Evolutionary conservation across 352 stramenopile species (phyloP), one percentile per base, ranked within the genome.

Genomic region (Globisporangium cystogenes): DNA sequence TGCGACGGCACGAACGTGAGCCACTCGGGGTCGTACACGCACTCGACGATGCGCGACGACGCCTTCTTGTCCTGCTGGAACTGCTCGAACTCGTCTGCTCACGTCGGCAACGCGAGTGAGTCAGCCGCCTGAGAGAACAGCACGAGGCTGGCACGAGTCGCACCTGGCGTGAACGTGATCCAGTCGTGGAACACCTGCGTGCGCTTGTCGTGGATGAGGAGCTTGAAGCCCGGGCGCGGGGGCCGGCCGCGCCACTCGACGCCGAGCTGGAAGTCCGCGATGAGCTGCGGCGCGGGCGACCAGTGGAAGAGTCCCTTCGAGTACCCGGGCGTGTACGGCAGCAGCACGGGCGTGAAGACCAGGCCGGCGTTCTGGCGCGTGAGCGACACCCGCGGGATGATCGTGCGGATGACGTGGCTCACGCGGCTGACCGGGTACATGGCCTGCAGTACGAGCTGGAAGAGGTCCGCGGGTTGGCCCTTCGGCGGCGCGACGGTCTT

Each of bases 141-240:
- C 23, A 20, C n/a, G n/a, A n/a, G n/a, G n/a, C n/a, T n/a, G n/a
- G n/a, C n/a, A n/a, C n/a, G n/a, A n/a, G n/a, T n/a, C n/a, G 14
- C 66, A 90, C 80, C 80, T 61, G 69, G 55, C n/a, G 82, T 58
- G 59, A 95, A 87, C 11, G 82, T 92, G 64, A 95, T 82, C 84
- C 84, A 95, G 64, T 95, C 84, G 50, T 93, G 82, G 55, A 93
- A 95, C 27, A 89, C 62, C 37, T 84, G 81, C 48, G 83, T 91
- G 41, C 82, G 74, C 48, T 93, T 95, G 48, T 95, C 82, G 65
- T 87, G 84, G 20, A 91, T 67, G 51, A 92, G 70, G 29, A 95
- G 62, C 61, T 95, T 95, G 64, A 91, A 95, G 5, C 82, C 82
- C 4, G 80, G 76, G 48, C 88, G 91, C 3, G 79, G 82, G 4